Evolutionary conservation across 352 stramenopile species (phyloP), one percentile per base, ranked within the genome.

Genomic region (Globisporangium orthogonon): DNA sequence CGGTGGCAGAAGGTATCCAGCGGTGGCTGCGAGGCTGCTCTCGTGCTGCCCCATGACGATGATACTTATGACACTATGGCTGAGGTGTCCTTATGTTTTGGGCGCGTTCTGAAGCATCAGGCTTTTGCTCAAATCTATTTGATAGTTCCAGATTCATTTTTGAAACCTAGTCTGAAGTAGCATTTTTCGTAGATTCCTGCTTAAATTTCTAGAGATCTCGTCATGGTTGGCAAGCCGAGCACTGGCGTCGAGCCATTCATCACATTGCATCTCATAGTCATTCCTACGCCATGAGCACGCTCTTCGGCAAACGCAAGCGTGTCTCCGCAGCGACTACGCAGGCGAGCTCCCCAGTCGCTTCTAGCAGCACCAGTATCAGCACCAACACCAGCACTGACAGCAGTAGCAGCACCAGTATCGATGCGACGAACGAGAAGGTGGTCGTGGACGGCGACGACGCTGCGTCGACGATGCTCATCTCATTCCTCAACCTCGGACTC

Each of bases 401-500:
- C 15, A 67, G 37, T 11, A 67, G 11, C 47, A 47, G 28, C 52
- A 40, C 50, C 1, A 7, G 18, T 30, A 30, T 29, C 9, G 49
- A 54, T 44, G 13, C 15, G 9, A 7, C n/a, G 13, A 70, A 28
- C 46, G 67, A 74, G 44, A 89, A 87, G 56, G 73, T 87, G 23
- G 35, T 79, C 15, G 52, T 63, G 28, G 50, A 69, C 74, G 52
- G 40, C 62, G 41, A 64, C 29, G 56, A 71, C n/a, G 58, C 77
- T 35, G 59, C 66, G 45, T 69, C 71, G 15, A 78, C 69, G 31
- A 61, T 77, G 59, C 70, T 89, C 47, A 83, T 83, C 37, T 90
- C 82, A 58, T 97, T 97, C 71, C 58, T 85, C 40, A 86, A 89
- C 62, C 67, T 97, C 5, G 87, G 87, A 0, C 67, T 97, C 29